phyloP scores from a whole-genome alignment of 345 rosid genomes.

The Eucalyptus coolabah region DNA sequence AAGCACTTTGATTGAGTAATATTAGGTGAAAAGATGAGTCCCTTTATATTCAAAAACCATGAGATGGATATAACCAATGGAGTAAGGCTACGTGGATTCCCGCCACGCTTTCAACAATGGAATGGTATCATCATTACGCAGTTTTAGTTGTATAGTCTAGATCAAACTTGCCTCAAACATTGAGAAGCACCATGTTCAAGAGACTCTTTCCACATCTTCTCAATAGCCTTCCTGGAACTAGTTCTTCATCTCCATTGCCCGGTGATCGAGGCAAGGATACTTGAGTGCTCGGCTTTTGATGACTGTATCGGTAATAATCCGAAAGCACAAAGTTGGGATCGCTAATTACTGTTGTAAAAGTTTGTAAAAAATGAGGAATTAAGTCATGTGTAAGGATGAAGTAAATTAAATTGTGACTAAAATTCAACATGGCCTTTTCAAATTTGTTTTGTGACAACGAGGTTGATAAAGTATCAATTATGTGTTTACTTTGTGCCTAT shows the following conservation, averaged over 20 bases:
- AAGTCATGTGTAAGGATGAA: no score
- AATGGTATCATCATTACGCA: accelerated
- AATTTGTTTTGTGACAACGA: background rate
- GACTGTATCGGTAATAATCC: no score
- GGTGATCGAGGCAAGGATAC: no score
- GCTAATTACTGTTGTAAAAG: no score
- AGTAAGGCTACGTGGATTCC: background rate
- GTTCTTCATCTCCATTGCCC: background rate
- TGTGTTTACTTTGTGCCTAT: background rate
- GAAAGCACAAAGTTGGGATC: no score
- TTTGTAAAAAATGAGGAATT: no score
- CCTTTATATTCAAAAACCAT: background rate
- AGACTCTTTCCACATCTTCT: background rate
- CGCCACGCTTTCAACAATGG: background rate
- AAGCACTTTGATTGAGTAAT: background rate
- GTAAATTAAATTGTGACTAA: no score
- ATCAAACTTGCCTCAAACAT: background rate
- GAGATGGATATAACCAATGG: background rate
- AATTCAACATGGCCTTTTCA: background rate
- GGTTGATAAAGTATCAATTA: background rate
- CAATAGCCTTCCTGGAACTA: background rate
- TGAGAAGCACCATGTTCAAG: background rate
- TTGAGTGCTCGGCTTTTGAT: no score
- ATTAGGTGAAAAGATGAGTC: background rate
- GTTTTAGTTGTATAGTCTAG: background rate